Evolutionary conservation across 768 basidiomycete species (phyloP), one percentile per base, ranked within the genome.

Genomic region (Mycena rebaudengoi): DNA sequence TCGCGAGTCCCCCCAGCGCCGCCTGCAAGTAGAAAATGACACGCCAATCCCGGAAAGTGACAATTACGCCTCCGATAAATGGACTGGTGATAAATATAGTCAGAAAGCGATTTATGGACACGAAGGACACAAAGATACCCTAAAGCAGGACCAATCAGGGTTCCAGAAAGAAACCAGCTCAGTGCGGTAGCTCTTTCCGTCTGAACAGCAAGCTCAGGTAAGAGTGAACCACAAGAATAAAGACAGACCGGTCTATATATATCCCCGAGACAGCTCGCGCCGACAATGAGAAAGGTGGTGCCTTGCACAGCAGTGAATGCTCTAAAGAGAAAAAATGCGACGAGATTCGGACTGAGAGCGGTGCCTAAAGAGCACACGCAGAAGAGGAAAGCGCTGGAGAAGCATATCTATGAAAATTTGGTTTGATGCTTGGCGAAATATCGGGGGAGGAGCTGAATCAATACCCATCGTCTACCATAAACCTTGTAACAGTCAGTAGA

Each of bases 291-390:
- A 29, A 68, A 68, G 1, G 58, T 51, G 5, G 66, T 68, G 20
- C 66, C 66, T 64, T 68, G 66, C 25, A 68, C 64, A 16, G 66
- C 66, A 25, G 66, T 68, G 54, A 68, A 58, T 5, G 66, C 66
- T 21, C 66, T 45, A 20, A 68, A 68, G 21, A 68, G 32, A 40
- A 68, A 64, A 30, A 68, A 68, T 14, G 62, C 62, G n/a, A 54
- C 25, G 40, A 68, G 62, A 40, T 64, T 68, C 11, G 66, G 62
- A 55, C 66, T 68, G 18, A 68, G 55, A 30, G 66, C 66, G 6
- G 66, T 68, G 53, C 66, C 62, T 10, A 68, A n/a, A 12, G 66
- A 68, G 54, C 62, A 68, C 20, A 16, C 66, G 16, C 56, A 68
- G 21, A 68, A 68, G 4, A 68, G 33, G 30, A 68, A 18, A 16